Conservation (phyloP, 345 rosid genomes). For the Citrus trifoliata region DNA sequence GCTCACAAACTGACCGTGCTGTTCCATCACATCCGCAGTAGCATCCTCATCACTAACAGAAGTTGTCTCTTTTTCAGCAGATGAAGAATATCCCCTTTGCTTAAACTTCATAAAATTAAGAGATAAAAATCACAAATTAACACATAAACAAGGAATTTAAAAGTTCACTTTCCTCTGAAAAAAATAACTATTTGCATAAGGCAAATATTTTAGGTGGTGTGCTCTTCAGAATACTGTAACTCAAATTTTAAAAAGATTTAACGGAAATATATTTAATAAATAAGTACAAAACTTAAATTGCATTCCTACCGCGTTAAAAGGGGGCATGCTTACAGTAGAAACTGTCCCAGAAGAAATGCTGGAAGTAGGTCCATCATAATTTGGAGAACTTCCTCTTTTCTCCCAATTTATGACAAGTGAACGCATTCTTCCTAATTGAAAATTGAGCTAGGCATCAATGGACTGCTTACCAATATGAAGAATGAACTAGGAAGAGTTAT, state of each 20-base stretch:
- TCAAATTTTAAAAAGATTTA: background rate
- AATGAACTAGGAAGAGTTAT: slow-evolving; percentile 17
- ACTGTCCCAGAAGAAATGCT: slow-evolving; percentile 37
- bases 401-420: slow-evolving; percentile 64
- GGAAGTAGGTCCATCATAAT: slow-evolving; percentile 47
- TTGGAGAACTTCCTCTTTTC: slow-evolving; percentile 67
- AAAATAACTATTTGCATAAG: background rate
- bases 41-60: slow-evolving; percentile 70
- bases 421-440: slow-evolving; percentile 60
- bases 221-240: background rate
- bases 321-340: slow-evolving; percentile 40
- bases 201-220: background rate
- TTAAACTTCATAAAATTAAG: slow-evolving; percentile 32
- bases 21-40: slow-evolving; percentile 63
- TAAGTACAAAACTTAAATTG: slow-evolving; percentile 1
- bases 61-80: slow-evolving; percentile 54
- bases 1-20: slow-evolving; percentile 81
- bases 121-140: slow-evolving; percentile 10
- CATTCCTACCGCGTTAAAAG: slow-evolving; percentile 48
- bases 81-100: slow-evolving; percentile 52
- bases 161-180: background rate
- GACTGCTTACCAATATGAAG: slow-evolving; percentile 14
- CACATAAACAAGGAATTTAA: background rate
- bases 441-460: slow-evolving; percentile 12
- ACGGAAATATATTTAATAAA: background rate